Evolutionary conservation across 306 rosid genomes (phyloP).

Genomic region (Dicorynia guianensis): DNA sequence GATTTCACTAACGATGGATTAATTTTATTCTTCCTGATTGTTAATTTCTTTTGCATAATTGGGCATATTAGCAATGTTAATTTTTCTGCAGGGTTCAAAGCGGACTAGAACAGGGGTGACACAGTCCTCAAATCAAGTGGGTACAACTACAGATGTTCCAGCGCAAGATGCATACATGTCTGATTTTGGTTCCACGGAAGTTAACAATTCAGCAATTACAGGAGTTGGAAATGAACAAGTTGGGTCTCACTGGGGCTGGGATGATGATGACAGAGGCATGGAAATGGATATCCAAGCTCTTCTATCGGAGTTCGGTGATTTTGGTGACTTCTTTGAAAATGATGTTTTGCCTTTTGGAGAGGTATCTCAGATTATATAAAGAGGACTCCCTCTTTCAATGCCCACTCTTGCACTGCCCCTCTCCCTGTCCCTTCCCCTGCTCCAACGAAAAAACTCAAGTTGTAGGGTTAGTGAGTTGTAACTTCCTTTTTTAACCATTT

Average conservation of each 20-base stretch:
- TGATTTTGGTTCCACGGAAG: constrained; percentile 80
- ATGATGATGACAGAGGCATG: constrained; percentile 75
- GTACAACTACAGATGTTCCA: constrained; percentile 64
- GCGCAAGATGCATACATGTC: constrained; percentile 77
- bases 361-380: constrained; percentile 56
- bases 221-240: constrained; percentile 71
- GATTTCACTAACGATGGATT: constrained; percentile 16
- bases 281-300: constrained; percentile 88
- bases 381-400: constrained; percentile 34
- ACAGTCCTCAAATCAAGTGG: constrained; percentile 67
- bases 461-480: constrained; percentile 28
- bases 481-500: constrained; percentile 14
- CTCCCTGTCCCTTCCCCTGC: too few relatives aligned
- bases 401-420: constrained; percentile 10
- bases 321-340: constrained; percentile 90
- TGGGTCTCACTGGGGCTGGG: constrained; percentile 95
- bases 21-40: constrained; percentile 6
- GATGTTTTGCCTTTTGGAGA: constrained; percentile 93
- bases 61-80: constrained; percentile 13
- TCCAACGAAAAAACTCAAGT: neutral
- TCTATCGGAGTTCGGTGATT: constrained; percentile 90
- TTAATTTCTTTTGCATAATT: constrained; percentile 36
- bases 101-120: constrained; percentile 75
- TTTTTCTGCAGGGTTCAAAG: constrained; percentile 73
- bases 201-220: constrained; percentile 73